Conservation (phyloP, 2,329 filamentous ascomycete species). For the Ascochyta pisi region DNA sequence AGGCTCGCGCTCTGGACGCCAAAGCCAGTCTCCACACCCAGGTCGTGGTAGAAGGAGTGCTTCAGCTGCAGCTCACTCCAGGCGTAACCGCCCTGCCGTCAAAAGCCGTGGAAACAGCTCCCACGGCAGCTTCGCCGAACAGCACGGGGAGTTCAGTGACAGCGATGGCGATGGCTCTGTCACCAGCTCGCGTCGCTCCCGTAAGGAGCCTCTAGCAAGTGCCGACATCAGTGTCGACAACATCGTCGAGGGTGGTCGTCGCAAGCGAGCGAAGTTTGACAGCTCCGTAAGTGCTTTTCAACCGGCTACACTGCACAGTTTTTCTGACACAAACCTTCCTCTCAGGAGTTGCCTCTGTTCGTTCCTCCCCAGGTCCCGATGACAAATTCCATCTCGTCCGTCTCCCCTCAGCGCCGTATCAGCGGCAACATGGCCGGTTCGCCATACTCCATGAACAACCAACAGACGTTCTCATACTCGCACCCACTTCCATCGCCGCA, state of each 20-base stretch:
- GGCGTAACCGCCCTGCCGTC: slow-evolving; percentile 68
- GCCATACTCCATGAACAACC: slow-evolving; percentile 76
- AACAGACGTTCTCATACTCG: slow-evolving; percentile 80
- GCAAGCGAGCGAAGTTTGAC: slow-evolving; percentile 93
- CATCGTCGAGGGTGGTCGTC: slow-evolving; percentile 94
- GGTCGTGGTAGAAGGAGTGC: slow-evolving; percentile 76
- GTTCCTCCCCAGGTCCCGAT: slow-evolving; percentile 81
- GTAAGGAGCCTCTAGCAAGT: slow-evolving; percentile 84
- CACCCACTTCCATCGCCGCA: slow-evolving; percentile 85
- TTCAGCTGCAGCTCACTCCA: slow-evolving; percentile 70
- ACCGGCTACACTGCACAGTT: slow-evolving; percentile 18
- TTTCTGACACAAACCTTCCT: slow-evolving; percentile 33
- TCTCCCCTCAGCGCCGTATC: slow-evolving; percentile 86
- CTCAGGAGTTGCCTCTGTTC: slow-evolving; percentile 91
- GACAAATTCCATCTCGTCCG: slow-evolving; percentile 94
- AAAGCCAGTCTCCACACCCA: slow-evolving; percentile 77
- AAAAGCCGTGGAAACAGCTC: slow-evolving; percentile 72
- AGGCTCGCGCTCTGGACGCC: slow-evolving; percentile 70
- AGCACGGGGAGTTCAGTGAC: slow-evolving; percentile 77
- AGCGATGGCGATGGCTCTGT: slow-evolving; percentile 81
- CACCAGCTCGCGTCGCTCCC: slow-evolving; percentile 73
- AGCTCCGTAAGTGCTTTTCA: slow-evolving; percentile 79
- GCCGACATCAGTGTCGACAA: slow-evolving; percentile 98
- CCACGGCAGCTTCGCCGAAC: slow-evolving; percentile 66
- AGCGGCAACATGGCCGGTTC: slow-evolving; percentile 74